Evolutionary conservation across 805 yeast genomes (phyloP), one percentile per base, ranked within the genome.

Genomic region (Ascoidea asiatica): DNA sequence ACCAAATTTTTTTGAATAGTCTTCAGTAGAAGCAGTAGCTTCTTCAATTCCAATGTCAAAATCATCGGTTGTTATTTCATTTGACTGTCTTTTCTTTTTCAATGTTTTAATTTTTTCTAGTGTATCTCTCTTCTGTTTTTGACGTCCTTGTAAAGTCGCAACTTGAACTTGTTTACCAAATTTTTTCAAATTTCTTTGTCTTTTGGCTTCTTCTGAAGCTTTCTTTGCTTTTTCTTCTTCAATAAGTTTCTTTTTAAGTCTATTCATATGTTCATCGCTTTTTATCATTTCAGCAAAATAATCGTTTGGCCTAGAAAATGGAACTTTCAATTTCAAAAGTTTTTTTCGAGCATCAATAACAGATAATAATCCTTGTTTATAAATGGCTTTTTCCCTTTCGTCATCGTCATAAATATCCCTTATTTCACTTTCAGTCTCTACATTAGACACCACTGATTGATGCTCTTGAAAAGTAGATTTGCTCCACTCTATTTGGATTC

Each of bases 211-310:
- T 64, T 85, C 90, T 46, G 81, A 71, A 23, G 81, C 82, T 46
- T 48, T 48, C 6, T 19, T 39, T 21, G 59, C 53, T 5, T 72
- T 65, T 38, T 75, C 78, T 60, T 87, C 96, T 51, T 77, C 73
- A 39, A 88, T 70, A 54, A 90, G 72, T 64, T 85, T 87, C 56
- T 70, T 66, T 70, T 86, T 88, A 58, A 92, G 73, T 64, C 78
- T 85, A 58, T 87, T 96, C 98, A 92, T 92, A 64, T 92, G 99
- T 62, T 87, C 96, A 63, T 92, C 98, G 44, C 89, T 81, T 68
- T 92, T 92, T 48, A 88, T 85, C 98, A 92, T 92, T 65, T 92
- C 98, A 18, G 98, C 99, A 66, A 92, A 92, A 63, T 86, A 92
- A 61, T 92, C 98, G 56, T 76, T 67, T 36, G 99, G 99, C 62